Conservation (phyloP, 169 alveolate genomes). For the Cryptosporidium xiaoi region DNA sequence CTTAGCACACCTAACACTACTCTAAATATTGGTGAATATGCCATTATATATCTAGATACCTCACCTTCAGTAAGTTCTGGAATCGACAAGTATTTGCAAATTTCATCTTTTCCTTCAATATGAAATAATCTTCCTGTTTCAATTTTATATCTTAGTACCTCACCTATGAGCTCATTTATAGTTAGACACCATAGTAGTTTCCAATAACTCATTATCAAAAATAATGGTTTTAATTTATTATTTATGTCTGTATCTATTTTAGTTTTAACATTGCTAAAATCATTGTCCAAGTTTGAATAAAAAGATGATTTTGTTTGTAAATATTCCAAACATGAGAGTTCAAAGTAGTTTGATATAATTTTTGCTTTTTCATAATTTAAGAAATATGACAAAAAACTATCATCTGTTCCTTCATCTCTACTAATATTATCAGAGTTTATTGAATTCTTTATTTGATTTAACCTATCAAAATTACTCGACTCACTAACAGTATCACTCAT, state of each 20-base stretch:
- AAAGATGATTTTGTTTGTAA: slow-evolving; percentile 12
- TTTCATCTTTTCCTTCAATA: not conserved
- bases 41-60: slow-evolving; percentile 56
- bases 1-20: slow-evolving; percentile 42
- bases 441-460: no score
- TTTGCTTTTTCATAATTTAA: slow-evolving; percentile 30
- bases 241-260: not conserved
- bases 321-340: slow-evolving; percentile 45
- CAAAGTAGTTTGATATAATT: slow-evolving; percentile 62
- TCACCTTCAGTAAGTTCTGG: slow-evolving; percentile 67
- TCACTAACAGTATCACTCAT: no score
- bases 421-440: no score
- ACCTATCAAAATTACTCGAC: no score
- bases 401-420: no score
- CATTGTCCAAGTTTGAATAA: not conserved
- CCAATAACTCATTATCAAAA: slow-evolving; percentile 61
- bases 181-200: slow-evolving; percentile 69
- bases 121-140: slow-evolving; percentile 3
- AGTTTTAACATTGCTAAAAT: not conserved
- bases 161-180: slow-evolving; percentile 59
- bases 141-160: slow-evolving; percentile 39
- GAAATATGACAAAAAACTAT: not conserved
- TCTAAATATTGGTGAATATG: slow-evolving; percentile 65
- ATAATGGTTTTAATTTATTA: slow-evolving; percentile 8
- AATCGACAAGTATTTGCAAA: slow-evolving; percentile 19